These are phyloP conservation scores for Danielozyma ontarioensis DNA, from an alignment of 805 yeast genomes.

Conservation along the genomic window DNA sequence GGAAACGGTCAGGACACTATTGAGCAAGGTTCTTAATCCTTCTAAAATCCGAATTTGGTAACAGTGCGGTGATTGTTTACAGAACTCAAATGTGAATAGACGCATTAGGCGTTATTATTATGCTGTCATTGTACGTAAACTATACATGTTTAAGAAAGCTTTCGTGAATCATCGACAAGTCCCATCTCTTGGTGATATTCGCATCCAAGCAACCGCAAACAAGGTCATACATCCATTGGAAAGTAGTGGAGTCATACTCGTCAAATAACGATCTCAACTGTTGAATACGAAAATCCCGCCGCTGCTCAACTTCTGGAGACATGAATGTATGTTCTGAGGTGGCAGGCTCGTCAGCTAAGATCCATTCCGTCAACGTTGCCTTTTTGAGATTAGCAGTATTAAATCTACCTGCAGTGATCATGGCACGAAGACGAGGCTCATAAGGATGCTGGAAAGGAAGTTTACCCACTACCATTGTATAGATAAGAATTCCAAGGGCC, in stretches of 20 bases:
- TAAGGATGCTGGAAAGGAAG: slow-evolving; percentile 82
- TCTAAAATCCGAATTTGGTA: no score
- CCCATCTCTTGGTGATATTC: slow-evolving; percentile 49
- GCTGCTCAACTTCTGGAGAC: neutral
- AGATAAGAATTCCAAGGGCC: slow-evolving; percentile 82
- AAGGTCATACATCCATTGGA: slow-evolving; percentile 25
- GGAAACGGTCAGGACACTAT: no score
- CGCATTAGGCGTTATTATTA: no score
- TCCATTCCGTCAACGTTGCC: slow-evolving; percentile 33
- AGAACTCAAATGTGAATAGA: no score
- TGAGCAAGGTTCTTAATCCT: no score
- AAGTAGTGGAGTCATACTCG: slow-evolving; percentile 14
- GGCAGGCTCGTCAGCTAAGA: slow-evolving; percentile 12
- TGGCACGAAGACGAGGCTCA: slow-evolving; percentile 71
- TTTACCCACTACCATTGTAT: slow-evolving; percentile 66
- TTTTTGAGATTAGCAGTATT: slow-evolving; percentile 41
- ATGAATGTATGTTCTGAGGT: neutral
- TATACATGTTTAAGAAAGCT: no score
- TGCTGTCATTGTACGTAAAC: no score
- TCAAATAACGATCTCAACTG: slow-evolving; percentile 12
- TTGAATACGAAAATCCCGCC: slow-evolving; percentile 3
- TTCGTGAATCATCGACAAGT: slow-evolving; percentile 32
- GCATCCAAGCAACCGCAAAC: slow-evolving; percentile 51
- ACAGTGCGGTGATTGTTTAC: no score
- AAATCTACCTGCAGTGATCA: slow-evolving; percentile 65